Base-by-base conservation (phyloP, 1,284 basidiomycete genomes). In the Ganoderma lingzhi region DNA sequence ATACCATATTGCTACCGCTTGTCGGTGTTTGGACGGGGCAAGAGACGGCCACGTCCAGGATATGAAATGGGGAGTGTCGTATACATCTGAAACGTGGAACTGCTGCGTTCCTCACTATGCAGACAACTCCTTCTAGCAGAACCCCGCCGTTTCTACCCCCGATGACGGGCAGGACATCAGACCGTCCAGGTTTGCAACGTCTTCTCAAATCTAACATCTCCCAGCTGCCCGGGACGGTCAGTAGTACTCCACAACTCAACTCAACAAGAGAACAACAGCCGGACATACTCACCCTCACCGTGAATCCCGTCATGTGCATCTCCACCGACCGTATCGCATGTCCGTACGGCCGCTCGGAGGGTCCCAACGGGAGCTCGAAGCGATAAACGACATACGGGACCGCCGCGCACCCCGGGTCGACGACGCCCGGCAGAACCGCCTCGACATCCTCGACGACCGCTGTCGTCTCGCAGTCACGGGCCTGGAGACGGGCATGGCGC, bases 351-450 rank as follows among this genome's bases (percentile, higher is more conserved):
- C 19, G 2, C n/a, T 51, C 23, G 6, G 39, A 41, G 39, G 39
- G 2, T 2, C 6, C 10, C 6, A 41, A 41, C 39, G 48, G 19
- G 8, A 28, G 39, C 39, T 41, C 10, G 39, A 55, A 30, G 14
- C 53, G 53, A 32, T 55, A 55, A 15, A 32, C 53, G 14, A 55
- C 53, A 17, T 55, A 55, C 12, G 53, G 53, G 53, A 55, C 32
- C 14, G 30, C 12, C 28, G 53, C 5, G 53, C 53, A 55, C 8
- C 15, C 30, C 14, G 53, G 53, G 15, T 55, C 53, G 53, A 55
- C 53, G 53, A 55, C 30, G 2, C 53, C 53, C 12, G 53, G 53
- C 15, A 55, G 30, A 1, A 17, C 53, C 10, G 30, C 30, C 12
- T 55, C 30, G 30, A 55, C 17, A 30, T 55, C 53, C 30, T 32